Conservation (phyloP, 2,329 filamentous ascomycete species). For the Talaromyces sp. region DNA sequence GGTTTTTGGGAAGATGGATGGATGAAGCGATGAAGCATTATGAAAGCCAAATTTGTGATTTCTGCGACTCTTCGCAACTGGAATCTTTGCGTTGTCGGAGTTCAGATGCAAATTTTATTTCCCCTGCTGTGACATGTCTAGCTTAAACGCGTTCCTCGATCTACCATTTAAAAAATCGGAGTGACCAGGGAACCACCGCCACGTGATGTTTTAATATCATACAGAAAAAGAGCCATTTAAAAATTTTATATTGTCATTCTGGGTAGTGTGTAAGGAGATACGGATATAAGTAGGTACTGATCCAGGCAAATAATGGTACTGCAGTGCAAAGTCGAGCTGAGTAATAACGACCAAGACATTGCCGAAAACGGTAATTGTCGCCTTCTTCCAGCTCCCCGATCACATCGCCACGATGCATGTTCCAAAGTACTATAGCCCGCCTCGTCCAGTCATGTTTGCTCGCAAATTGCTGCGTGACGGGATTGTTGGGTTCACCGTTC, state of each 20-base stretch:
- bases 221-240: slow-evolving; percentile 27
- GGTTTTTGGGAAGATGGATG: slow-evolving; percentile 27
- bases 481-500: neutral
- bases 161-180: slow-evolving; percentile 24
- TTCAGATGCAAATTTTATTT: neutral
- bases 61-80: slow-evolving; percentile 3
- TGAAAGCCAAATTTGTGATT: slow-evolving; percentile 8
- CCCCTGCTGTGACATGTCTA: slow-evolving; percentile 31
- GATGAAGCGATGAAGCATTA: slow-evolving; percentile 35
- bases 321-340: neutral
- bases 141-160: slow-evolving; percentile 27
- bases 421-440: neutral
- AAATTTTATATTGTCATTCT: slow-evolving; percentile 18
- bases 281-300: too few relatives aligned
- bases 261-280: neutral
- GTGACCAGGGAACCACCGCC: slow-evolving; percentile 24
- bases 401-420: neutral
- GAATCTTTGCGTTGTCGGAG: neutral
- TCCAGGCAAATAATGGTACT: too few relatives aligned
- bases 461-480: neutral
- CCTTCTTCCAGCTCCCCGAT: neutral
- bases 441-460: neutral
- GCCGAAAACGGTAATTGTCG: neutral
- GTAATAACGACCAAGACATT: neutral
- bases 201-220: slow-evolving; percentile 36